These are phyloP conservation scores for Boletus subcaerulescens DNA, from an alignment of 768 basidiomycete genomes.

Conservation along the genomic window DNA sequence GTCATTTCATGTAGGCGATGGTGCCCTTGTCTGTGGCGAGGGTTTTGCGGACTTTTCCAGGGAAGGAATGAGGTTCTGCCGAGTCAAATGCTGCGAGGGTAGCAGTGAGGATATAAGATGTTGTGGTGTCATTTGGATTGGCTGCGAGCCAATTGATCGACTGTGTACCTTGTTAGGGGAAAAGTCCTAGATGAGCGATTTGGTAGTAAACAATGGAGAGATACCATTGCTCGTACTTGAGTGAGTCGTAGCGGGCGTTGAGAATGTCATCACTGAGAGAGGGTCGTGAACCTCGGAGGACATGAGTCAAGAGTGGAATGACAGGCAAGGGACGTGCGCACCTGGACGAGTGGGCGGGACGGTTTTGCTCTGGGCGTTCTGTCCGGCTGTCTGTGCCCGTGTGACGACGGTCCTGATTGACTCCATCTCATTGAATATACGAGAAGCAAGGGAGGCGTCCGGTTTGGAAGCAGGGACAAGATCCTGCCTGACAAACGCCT, in stretches of 20 bases:
- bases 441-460: conserved; percentile 46
- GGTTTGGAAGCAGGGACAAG: conserved; percentile 42
- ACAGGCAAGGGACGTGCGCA: conserved; percentile 18
- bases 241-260: conserved; percentile 64
- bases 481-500: conserved; percentile 53
- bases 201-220: conserved; percentile 63
- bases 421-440: conserved; percentile 65
- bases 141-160: conserved; percentile 69
- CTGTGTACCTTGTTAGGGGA: conserved; percentile 54
- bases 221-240: conserved; percentile 69
- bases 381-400: conserved; percentile 54
- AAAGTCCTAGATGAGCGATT: conserved; percentile 62
- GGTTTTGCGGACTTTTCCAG: conserved; percentile 44
- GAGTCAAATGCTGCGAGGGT: conserved; percentile 66
- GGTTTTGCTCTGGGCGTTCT: conserved; percentile 59
- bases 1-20: conserved; percentile 58
- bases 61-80: conserved; percentile 49
- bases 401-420: conserved; percentile 49
- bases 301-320: neutral
- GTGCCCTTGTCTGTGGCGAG: conserved; percentile 47
- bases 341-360: conserved; percentile 54
- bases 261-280: conserved; percentile 65
- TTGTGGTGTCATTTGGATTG: conserved; percentile 66
- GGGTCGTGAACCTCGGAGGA: conserved; percentile 37
- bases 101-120: conserved; percentile 64